Base-by-base conservation (phyloP, 371 early-diverging fungal genomes). In the Syncephalastrum sp. region DNA sequence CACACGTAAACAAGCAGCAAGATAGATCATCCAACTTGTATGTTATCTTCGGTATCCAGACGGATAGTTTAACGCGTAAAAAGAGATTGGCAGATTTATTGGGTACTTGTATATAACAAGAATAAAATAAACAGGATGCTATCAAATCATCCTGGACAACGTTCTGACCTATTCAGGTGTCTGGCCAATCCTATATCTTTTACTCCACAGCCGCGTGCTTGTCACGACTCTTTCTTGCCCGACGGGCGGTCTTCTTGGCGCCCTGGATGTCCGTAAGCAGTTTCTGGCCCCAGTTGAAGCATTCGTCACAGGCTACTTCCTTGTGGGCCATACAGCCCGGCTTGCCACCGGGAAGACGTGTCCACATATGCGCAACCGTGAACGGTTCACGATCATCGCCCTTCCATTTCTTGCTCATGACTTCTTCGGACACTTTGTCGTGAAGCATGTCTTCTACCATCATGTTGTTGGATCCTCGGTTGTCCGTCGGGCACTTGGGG, bases 321-420 rank as follows among this genome's bases (percentile, higher is more conserved):
- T 74, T 78, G 48, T 78, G 78, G 4, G 60, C 66, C 21, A 64
- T 63, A 42, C 78, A 78, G 10, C 69, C 78, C 29, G 78, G 78
- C 53, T 78, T 78, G 41, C 73, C 78, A n/a, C 59, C 61, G 8
- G 63, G 55, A 8, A 74, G 58, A 19, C 71, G 67, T 15, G 69
- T 64, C 75, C 75, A 78, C 49, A 65, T 65, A 55, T 72, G 75
- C 23, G 75, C 44, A 6, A 74, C 69, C 15, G 47, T 43, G 42
- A 78, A 70, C 12, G 78, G 78, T 24, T 68, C 62, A 48, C 78
- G 70, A 4, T 78, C 78, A 61, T 78, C 78, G 7, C 78, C 78
- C 46, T 72, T 74, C 78, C 78, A 78, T 48, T 78, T 78, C 24
- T 63, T 61, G 23, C 17, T n/a, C 41, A 62, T 62, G 53, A 74